Base-by-base conservation (phyloP, 768 basidiomycete species). In the Piloderma croceum region DNA sequence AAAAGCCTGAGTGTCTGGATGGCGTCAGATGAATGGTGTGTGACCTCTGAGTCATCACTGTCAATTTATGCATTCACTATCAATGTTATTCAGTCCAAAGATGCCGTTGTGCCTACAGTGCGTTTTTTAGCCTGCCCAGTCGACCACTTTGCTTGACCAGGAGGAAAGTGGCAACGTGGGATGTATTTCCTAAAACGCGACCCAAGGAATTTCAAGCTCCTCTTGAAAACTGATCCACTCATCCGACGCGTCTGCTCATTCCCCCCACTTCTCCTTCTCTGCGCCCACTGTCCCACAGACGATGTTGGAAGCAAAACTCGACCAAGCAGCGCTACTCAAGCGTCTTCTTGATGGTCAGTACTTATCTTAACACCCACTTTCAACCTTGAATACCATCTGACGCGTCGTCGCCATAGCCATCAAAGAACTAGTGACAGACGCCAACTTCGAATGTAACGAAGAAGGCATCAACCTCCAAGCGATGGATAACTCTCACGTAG, bases 401-500 rank as follows among this genome's bases (percentile, higher is more conserved):
- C 38, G 34, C 20, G 17, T 48, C 22, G 21, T 5, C 19, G 17
- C 12, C 47, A 10, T 52, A 97, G 94, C 93, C 41, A 80, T 98
- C 77, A 98, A 96, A 64, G 96, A 98, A 59, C 81, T 97, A 34
- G 93, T 99, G 34, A 81, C 90, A 5, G 96, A 98, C 59, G 93
- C 91, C 58, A 98, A 98, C 64, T 96, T 98, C 53, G 88, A 94
- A 57, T 97, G 94, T 63, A 89, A 81, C 46, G 94, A 99, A 49
- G 90, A 93, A 49, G 96, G 93, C 24, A 83, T 99, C 51, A 79
- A 79, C 40, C 76, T 99, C 4, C 94, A 98, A 70, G 96, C 94
- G 3, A 99, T 98, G 94, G 96, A 98, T 70, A 98, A 97, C 74
- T 96, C 94, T 3, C 94, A 98, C 64, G 94, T 99, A 54, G 96